phyloP scores from a whole-genome alignment of 495 filamentous ascomycete genomes.

The Letharia columbiana region DNA sequence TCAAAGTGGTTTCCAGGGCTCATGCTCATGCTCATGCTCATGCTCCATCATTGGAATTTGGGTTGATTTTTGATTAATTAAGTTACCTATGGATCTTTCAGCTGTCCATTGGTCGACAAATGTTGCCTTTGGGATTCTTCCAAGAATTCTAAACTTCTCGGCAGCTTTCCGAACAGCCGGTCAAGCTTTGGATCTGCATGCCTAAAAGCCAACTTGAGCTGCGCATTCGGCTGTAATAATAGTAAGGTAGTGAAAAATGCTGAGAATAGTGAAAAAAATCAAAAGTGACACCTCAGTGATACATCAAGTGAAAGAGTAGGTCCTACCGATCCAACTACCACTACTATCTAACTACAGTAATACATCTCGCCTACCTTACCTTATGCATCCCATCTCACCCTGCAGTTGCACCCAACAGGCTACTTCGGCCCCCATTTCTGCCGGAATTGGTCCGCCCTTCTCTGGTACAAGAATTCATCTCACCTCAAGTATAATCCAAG shows the following conservation, averaged over 20 bases:
- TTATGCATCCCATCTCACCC: not conserved
- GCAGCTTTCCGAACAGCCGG: constrained; percentile 1
- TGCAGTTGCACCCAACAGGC: not conserved
- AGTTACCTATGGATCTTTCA: too few species aligned
- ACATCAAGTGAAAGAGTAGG: constrained; percentile 2
- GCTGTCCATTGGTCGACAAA: not conserved
- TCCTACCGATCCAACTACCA: not conserved
- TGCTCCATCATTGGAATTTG: too few species aligned
- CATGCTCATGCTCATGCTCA: too few species aligned
- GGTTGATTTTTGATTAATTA: too few species aligned
- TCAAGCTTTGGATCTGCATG: not conserved
- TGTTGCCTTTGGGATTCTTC: not conserved
- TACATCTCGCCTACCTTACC: too few species aligned
- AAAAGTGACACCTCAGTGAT: too few species aligned
- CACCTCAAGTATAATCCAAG: not conserved
- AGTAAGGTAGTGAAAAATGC: not conserved
- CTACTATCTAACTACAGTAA: too few species aligned
- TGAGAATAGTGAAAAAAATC: too few species aligned
- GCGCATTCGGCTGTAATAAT: not conserved
- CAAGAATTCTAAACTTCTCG: not conserved
- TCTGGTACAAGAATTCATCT: not conserved
- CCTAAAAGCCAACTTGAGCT: not conserved
- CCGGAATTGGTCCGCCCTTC: not conserved
- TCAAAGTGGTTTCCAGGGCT: too few species aligned
- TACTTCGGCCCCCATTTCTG: not conserved